These are phyloP conservation scores for Talaromyces borbonicus DNA, from an alignment of 495 filamentous ascomycete genomes.

Conservation along the genomic window DNA sequence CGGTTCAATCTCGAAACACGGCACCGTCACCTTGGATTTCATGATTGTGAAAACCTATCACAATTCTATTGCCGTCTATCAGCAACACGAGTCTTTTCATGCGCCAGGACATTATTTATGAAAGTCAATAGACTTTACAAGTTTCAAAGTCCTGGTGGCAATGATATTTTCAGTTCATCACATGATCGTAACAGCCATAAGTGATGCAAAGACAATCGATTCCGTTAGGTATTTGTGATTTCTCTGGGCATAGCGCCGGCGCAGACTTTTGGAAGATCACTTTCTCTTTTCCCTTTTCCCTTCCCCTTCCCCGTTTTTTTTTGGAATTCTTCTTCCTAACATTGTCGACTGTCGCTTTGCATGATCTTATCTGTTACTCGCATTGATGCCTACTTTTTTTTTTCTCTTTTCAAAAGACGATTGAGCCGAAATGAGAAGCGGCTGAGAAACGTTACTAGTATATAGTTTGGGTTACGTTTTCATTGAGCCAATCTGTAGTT, in stretches of 20 bases:
- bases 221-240: constrained; percentile 8
- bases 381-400: constrained; percentile 9
- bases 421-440: too few species aligned
- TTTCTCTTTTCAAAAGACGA: neutral
- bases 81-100: too few species aligned
- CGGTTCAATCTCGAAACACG: too few species aligned
- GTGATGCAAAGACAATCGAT: neutral
- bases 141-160: neutral
- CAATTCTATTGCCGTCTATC: too few species aligned
- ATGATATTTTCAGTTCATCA: neutral
- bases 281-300: too few species aligned
- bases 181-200: neutral
- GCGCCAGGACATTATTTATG: too few species aligned
- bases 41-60: too few species aligned
- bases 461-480: constrained; percentile 4
- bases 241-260: constrained; percentile 33
- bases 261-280: constrained; percentile 34
- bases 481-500: constrained; percentile 10
- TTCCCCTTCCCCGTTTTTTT: too few species aligned
- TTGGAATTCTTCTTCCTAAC: constrained; percentile 15
- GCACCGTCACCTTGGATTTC: too few species aligned
- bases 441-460: constrained; percentile 5
- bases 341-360: constrained; percentile 8
- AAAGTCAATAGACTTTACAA: neutral
- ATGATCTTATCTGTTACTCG: constrained; percentile 7